phyloP scores from a whole-genome alignment of 345 rosid genomes.

The Durio zibethinus region DNA sequence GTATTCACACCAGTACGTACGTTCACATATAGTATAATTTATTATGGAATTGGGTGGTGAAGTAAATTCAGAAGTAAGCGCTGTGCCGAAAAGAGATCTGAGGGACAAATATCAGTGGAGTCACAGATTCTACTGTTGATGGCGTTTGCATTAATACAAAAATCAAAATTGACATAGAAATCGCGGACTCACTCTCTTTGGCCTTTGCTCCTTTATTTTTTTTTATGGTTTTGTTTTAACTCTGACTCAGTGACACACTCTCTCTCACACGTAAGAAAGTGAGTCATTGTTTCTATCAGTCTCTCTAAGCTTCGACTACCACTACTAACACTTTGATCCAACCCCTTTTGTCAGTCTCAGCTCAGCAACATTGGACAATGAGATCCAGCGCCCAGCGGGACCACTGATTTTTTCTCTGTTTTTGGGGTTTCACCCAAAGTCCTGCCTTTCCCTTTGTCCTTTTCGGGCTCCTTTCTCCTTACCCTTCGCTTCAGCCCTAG shows the following conservation, averaged over 20 bases:
- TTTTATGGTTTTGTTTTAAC: neutral
- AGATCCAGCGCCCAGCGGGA: constrained; percentile 22
- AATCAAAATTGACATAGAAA: neutral
- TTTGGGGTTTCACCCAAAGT: constrained; percentile 50
- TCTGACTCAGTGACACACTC: neutral
- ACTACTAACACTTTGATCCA: constrained; percentile 41
- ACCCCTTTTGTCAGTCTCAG: neutral
- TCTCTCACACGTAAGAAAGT: constrained; percentile 11
- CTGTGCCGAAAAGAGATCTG: constrained; percentile 30
- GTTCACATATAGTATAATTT: neutral
- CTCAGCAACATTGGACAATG: constrained; percentile 8
- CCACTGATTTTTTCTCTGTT: constrained; percentile 36
- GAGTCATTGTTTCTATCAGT: constrained; percentile 14
- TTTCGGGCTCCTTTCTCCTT: constrained; percentile 18
- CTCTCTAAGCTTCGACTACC: constrained; percentile 35
- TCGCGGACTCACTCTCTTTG: neutral
- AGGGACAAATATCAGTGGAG: constrained; percentile 36
- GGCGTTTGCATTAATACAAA: neutral
- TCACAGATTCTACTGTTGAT: constrained; percentile 42
- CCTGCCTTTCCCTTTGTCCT: constrained; percentile 14
- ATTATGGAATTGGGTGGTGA: constrained; percentile 15
- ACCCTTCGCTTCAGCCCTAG: neutral
- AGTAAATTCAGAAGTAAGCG: constrained; percentile 34
- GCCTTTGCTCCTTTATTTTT: constrained; percentile 11
- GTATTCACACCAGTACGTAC: neutral